These are phyloP conservation scores for Globisporangium emineosum DNA, from an alignment of 352 stramenopile species.

Conservation along the genomic window DNA sequence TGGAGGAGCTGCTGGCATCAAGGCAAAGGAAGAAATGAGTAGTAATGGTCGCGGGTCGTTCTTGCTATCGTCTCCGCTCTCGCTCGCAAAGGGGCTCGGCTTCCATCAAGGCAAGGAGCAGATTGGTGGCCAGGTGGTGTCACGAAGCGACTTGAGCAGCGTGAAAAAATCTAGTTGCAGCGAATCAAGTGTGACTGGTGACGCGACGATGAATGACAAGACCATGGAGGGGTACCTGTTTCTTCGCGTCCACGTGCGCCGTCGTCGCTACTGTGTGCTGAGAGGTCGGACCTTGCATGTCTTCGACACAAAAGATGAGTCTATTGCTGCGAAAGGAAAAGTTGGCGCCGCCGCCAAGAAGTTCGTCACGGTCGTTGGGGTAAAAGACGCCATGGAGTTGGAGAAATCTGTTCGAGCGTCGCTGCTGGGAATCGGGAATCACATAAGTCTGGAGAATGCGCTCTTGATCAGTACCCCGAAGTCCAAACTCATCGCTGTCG, in stretches of 20 bases:
- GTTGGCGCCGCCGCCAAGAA: slow-evolving; percentile 36
- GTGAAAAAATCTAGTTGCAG: background rate
- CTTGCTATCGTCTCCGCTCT: slow-evolving; percentile 18
- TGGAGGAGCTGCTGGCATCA: background rate
- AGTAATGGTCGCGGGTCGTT: slow-evolving; percentile 15
- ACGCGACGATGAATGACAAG: slow-evolving; percentile 1
- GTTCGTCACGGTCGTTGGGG: slow-evolving; percentile 55
- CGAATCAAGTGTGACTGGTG: background rate
- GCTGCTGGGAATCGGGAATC: slow-evolving; percentile 38
- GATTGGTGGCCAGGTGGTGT: slow-evolving; percentile 13
- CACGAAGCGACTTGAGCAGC: background rate
- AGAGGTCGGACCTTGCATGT: slow-evolving; percentile 49
- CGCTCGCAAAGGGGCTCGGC: slow-evolving; percentile 17
- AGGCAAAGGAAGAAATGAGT: background rate
- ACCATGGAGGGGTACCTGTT: slow-evolving; percentile 64
- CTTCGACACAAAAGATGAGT: slow-evolving; percentile 57
- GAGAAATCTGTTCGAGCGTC: slow-evolving; percentile 46
- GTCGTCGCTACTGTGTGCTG: slow-evolving; percentile 69
- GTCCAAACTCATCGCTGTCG: slow-evolving; percentile 62
- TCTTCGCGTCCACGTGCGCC: slow-evolving; percentile 52
- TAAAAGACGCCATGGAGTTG: slow-evolving; percentile 60
- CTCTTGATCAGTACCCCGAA: slow-evolving; percentile 70
- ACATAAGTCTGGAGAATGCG: slow-evolving; percentile 40
- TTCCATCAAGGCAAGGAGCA: slow-evolving; percentile 14
- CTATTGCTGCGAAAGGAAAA: slow-evolving; percentile 10